phyloP scores from a whole-genome alignment of 2,329 filamentous ascomycete genomes.

The Teratosphaeria nubilosa region DNA sequence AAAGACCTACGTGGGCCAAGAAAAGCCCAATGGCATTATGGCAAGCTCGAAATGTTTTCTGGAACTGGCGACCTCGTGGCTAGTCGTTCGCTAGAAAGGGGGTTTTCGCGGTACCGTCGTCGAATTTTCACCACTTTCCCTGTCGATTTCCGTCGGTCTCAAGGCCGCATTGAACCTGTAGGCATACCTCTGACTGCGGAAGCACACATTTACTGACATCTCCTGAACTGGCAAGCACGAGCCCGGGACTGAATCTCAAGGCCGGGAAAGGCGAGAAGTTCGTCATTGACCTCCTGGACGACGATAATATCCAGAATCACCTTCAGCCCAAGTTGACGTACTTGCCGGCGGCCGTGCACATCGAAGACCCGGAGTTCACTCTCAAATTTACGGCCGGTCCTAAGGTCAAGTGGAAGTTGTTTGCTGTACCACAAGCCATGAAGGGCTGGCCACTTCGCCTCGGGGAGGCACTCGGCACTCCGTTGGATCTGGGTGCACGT shows the following conservation, averaged over 20 bases:
- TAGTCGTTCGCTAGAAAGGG: neutral
- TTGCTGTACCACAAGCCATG: neutral
- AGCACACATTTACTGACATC: neutral
- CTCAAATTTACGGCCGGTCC: neutral
- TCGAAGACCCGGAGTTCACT: neutral
- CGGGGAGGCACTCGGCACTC: neutral
- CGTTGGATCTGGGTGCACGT: neutral
- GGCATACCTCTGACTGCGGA: neutral
- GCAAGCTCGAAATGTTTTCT: neutral
- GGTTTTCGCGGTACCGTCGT: neutral
- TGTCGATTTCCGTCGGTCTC: neutral
- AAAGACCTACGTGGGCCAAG: neutral
- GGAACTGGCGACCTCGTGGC: neutral
- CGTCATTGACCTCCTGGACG: neutral
- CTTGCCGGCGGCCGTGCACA: neutral
- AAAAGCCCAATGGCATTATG: neutral
- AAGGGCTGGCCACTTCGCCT: neutral
- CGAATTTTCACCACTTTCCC: neutral
- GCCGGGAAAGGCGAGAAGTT: neutral
- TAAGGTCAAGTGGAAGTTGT: neutral
- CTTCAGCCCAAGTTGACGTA: neutral
- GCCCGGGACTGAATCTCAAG: neutral
- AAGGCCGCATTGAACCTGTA: neutral
- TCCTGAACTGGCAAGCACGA: neutral
- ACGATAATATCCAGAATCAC: neutral